Percentiles rank a stretch among this genome's conserved stretches.
Evolutionary conservation across 306 rosid genomes (phyloP).

Genomic region (Corylus americana): DNA sequence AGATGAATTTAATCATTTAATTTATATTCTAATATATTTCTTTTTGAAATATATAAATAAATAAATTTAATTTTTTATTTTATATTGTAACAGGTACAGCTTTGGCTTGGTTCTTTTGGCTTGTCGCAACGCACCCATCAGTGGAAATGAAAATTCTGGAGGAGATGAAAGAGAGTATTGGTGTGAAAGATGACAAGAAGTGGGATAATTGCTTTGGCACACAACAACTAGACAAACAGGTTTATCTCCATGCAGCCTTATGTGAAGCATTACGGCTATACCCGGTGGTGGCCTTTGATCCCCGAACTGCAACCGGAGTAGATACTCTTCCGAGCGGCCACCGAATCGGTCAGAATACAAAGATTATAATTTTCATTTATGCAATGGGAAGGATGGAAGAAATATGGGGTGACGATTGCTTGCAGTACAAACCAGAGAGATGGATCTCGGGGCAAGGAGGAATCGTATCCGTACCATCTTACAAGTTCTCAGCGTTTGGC

Average conservation of each 20-base stretch:
- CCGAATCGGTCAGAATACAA: background rate
- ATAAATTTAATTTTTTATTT: no score
- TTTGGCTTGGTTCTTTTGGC: background rate
- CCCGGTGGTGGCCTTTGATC: conserved; percentile 35
- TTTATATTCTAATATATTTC: no score
- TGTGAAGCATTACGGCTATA: conserved; percentile 40
- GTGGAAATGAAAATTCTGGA: conserved; percentile 33
- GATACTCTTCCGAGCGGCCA: conserved; percentile 44
- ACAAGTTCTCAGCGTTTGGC: conserved; percentile 32
- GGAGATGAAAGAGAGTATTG: conserved; percentile 3
- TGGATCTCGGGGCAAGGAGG: conserved; percentile 33
- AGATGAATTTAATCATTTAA: no score
- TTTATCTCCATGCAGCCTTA: conserved; percentile 32
- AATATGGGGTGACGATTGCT: conserved; percentile 38
- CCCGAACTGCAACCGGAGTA: conserved; percentile 1
- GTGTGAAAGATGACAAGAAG: background rate
- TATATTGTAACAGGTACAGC: no score
- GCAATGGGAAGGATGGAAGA: conserved; percentile 41
- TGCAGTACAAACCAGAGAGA: conserved; percentile 43
- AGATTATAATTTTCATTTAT: conserved; percentile 16
- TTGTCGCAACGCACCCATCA: background rate
- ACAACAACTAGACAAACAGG: conserved; percentile 14
- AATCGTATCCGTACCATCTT: conserved; percentile 25
- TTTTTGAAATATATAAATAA: no score
- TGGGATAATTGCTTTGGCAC: background rate